These are phyloP conservation scores for Candida tropicalis DNA, from an alignment of 1,139 yeast genomes.

Conservation along the genomic window DNA sequence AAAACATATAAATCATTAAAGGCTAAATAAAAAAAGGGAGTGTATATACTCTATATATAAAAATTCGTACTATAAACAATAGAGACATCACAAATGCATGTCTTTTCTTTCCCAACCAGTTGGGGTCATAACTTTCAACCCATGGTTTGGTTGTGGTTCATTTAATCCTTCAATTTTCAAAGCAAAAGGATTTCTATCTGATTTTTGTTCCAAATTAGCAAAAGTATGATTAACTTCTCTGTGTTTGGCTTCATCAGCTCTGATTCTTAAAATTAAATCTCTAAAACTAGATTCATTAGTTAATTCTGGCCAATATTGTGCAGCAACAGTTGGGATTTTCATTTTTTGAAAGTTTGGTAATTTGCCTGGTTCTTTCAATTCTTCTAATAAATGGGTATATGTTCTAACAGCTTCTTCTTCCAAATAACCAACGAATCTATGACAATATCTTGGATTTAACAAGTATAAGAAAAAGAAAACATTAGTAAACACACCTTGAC, in stretches of 20 bases:
- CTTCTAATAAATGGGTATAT: constrained; percentile 60
- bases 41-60: too few relatives aligned
- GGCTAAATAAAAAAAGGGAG: too few relatives aligned
- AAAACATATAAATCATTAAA: neutral
- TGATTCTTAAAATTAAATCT: constrained; percentile 60
- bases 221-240: constrained; percentile 78
- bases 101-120: constrained; percentile 72
- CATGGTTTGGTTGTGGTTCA: constrained; percentile 59
- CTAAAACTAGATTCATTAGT: constrained; percentile 53
- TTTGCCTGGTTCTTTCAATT: constrained; percentile 54
- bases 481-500: constrained; percentile 75
- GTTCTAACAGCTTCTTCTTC: constrained; percentile 85
- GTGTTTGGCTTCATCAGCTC: constrained; percentile 73
- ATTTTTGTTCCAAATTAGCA: constrained; percentile 58
- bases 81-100: constrained; percentile 20
- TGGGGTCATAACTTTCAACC: constrained; percentile 48
- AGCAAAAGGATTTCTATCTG: constrained; percentile 73
- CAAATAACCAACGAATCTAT: constrained; percentile 75
- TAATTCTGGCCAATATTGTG: constrained; percentile 62
- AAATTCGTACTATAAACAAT: too few relatives aligned
- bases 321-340: constrained; percentile 59
- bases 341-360: constrained; percentile 50
- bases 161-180: constrained; percentile 38
- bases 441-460: constrained; percentile 65
- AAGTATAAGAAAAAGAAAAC: constrained; percentile 64